Percentiles rank a stretch among this genome's conserved stretches.
Evolutionary conservation across 2,329 filamentous ascomycete genomes (phyloP).

Genomic region (Xylaria sp.): DNA sequence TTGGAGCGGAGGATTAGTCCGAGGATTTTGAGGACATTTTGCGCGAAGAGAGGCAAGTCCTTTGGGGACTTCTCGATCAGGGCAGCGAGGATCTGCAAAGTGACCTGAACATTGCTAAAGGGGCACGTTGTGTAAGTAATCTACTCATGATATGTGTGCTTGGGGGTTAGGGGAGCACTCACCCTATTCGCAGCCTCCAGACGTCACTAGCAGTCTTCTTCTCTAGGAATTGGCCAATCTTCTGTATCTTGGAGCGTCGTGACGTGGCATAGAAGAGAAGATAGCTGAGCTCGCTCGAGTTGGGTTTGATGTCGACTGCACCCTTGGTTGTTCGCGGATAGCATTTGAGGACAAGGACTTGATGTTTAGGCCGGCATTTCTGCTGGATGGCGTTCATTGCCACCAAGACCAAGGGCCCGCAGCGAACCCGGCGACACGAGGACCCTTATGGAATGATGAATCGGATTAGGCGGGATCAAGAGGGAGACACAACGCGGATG

Average conservation of each 20-base stretch:
- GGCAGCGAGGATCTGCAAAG: constrained; percentile 87
- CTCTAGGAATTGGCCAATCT: constrained; percentile 93
- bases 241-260: constrained; percentile 91
- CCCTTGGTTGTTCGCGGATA: constrained; percentile 93
- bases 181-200: constrained; percentile 87
- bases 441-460: not conserved
- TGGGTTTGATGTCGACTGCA: constrained; percentile 90
- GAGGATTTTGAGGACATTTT: constrained; percentile 83
- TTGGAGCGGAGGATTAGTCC: constrained; percentile 81
- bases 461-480: constrained; percentile 5
- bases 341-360: constrained; percentile 94
- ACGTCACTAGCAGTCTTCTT: constrained; percentile 93
- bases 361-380: constrained; percentile 88
- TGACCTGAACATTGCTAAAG: constrained; percentile 88
- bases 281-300: constrained; percentile 95
- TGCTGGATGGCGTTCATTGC: constrained; percentile 69
- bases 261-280: constrained; percentile 96
- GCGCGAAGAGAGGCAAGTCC: constrained; percentile 87
- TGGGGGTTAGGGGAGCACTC: constrained; percentile 38
- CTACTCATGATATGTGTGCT: not conserved
- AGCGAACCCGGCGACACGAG: constrained; percentile 18
- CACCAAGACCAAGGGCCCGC: constrained; percentile 32
- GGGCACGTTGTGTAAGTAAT: constrained; percentile 14
- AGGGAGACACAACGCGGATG: constrained; percentile 8
- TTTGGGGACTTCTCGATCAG: constrained; percentile 92